These are phyloP conservation scores for Remersonia thermophila DNA, from an alignment of 2,329 filamentous ascomycete species.

Conservation along the genomic window DNA sequence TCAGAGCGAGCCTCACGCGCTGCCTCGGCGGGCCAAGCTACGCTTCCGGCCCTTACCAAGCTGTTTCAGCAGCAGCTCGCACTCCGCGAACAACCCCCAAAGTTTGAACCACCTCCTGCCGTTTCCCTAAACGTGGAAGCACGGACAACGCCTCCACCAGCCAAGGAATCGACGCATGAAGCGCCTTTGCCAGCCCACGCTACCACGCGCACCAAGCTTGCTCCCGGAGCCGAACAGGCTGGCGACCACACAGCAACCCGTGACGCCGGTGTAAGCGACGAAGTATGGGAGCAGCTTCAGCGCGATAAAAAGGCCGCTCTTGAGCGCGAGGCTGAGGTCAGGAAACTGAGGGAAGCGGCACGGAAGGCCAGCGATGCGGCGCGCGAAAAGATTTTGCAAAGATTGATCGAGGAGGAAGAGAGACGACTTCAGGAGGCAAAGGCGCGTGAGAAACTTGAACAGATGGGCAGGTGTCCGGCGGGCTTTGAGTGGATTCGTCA, in stretches of 20 bases:
- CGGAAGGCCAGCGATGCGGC: slow-evolving; percentile 20
- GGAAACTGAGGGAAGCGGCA: slow-evolving; percentile 22
- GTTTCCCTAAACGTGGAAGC: too few species aligned
- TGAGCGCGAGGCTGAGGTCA: slow-evolving; percentile 26
- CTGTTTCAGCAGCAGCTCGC: neutral
- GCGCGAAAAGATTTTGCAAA: slow-evolving; percentile 25
- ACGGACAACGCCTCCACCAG: too few species aligned
- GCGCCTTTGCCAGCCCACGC: too few species aligned
- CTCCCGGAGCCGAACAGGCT: neutral
- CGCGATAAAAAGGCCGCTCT: slow-evolving; percentile 31
- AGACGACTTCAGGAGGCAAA: slow-evolving; percentile 27
- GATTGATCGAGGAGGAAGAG: slow-evolving; percentile 29
- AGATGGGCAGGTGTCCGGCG: slow-evolving; percentile 40
- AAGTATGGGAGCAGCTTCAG: slow-evolving; percentile 48
- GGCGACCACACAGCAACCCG: slow-evolving; percentile 21
- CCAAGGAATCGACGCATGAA: too few species aligned
- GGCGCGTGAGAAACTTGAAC: slow-evolving; percentile 30
- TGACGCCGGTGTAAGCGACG: slow-evolving; percentile 47
- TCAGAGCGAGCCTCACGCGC: slow-evolving; percentile 14
- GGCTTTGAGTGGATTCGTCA: slow-evolving; percentile 54
- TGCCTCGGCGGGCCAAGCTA: neutral
- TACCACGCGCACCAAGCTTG: too few species aligned
- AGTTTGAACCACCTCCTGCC: too few species aligned
- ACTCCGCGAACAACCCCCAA: neutral
- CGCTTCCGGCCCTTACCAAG: neutral